Base-by-base conservation (phyloP, 2,329 filamentous ascomycete species). In the Raffaelea albimanens region DNA sequence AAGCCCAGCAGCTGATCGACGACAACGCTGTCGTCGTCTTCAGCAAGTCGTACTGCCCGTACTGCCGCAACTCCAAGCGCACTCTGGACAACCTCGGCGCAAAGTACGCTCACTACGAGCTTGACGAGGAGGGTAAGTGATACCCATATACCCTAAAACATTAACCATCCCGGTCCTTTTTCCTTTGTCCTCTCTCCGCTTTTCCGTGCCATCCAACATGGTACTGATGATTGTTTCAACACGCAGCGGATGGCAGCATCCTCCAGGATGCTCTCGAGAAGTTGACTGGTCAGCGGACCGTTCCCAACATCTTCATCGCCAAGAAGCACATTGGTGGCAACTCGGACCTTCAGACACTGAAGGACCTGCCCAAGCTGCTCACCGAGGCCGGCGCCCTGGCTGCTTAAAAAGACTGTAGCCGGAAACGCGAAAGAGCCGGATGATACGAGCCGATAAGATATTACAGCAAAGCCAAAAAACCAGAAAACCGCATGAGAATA, bases 31-130 rank as follows among this genome's bases (percentile, higher is more conserved):
- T 95, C 66, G 83, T 93, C 59, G 87, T 98, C 64, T 98, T 98
- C 78, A 90, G 85, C 69, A 98, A 98, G 75, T 87, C 84, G 16
- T 95, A 88, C 73, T 98, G 93, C 78, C 89, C 90, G 13, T 94
- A 95, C 78, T 97, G 91, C 77, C 75, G 70, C 50, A 74, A 82
- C 51, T 81, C 84, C 57, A 97, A 97, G 81, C 61, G 73, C 49
- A 74, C 87, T 44, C 73, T 98, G 58, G 78, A 74, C 60, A 72
- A 80, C 49, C 58, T 81, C 50, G 80, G 82, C 55, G 87, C 86
- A 52, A 85, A 89, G 58, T 90, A 78, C 67, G 80, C 77, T 60
- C 63, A 77, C 48, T 71, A 93, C 49, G 93, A 98, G 75, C 75
- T 98, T 53, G 90, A 98, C 70, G 70, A 90, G 70, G 76, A 87